Base-by-base conservation (phyloP, 495 filamentous ascomycete genomes). In the Aspergillus bridgeri region DNA sequence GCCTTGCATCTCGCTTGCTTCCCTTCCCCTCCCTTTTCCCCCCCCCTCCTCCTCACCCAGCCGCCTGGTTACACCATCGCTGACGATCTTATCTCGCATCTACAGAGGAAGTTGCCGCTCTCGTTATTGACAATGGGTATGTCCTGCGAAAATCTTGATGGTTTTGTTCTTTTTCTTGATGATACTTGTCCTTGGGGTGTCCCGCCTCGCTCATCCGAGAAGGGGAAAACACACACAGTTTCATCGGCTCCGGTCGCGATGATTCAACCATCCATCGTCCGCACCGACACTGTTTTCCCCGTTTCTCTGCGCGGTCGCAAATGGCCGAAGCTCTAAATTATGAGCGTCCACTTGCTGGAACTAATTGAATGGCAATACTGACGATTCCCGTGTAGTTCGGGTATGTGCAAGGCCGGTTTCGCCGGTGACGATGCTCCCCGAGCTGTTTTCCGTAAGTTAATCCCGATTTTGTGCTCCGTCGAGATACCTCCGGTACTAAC, bases 91-190 rank as follows among this genome's bases (percentile, higher is more conserved):
- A 51, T 58, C 57, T 64, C 74, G 65, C 56, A 58, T 59, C 54
- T 82, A 79, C 75, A 98, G 94, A 98, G 83, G 94, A 98, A 89
- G 94, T 98, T 81, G 94, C 94, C 79, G 94, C 94, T 79, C 93
- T 98, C 91, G 94, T 98, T 80, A 98, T 98, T 80, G 94, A 98
- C 92, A 98, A 98, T 98, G 94, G 94, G 94, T 98, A 90, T 86
- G 91, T 79, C 62, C 60, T 60, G 51, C 47, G 50, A 47, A 45
- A 27, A 46, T 62, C 44, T 64, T 62, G 57, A 67, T 69, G 61
- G 51, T 60, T 60, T 56, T 19, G 42, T 38, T n/a, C 21, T 13
- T 38, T 51, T 42, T n/a, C n/a, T 48, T 33, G 48, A 24, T 25
- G 21, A 21, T 25, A 29, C 46, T 25, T 46, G 25, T 42, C 44